Percentiles rank a stretch among this genome's conserved stretches.
These are phyloP conservation scores for Plectosphaerella sp. DNA, from an alignment of 2,329 filamentous ascomycete genomes.

Conservation along the genomic window DNA sequence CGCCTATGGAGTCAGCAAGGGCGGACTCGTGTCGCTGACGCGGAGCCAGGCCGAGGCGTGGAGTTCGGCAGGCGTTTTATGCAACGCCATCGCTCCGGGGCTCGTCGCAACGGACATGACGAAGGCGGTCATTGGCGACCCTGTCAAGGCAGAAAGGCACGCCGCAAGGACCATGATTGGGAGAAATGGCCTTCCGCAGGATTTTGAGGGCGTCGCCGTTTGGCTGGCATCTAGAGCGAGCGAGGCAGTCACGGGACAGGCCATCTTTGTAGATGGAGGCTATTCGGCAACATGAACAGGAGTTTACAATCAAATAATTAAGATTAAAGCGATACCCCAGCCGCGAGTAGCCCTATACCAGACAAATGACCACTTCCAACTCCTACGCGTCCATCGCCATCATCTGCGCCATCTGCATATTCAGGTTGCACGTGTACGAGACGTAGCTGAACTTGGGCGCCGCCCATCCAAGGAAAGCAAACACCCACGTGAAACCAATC, in stretches of 20 bases:
- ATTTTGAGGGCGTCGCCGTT: conserved; percentile 24
- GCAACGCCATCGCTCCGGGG: conserved; percentile 26
- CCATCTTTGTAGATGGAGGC: conserved; percentile 27
- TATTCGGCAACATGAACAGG: conserved; percentile 22
- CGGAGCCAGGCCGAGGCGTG: conserved; percentile 28
- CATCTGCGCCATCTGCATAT: background rate
- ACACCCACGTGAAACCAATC: conserved; percentile 6
- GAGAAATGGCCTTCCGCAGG: conserved; percentile 22
- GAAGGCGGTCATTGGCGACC: conserved; percentile 14
- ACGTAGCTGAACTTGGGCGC: background rate
- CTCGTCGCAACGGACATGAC: conserved; percentile 23
- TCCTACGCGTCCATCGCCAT: background rate
- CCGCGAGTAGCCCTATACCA: too few species aligned
- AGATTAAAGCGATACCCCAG: too few species aligned
- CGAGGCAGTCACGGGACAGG: conserved; percentile 25
- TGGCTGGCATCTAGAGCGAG: conserved; percentile 25
- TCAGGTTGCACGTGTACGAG: background rate
- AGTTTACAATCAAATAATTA: too few species aligned
- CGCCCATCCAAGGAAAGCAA: conserved; percentile 4
- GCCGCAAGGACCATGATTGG: conserved; percentile 22
- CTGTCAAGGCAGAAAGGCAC: conserved; percentile 15
- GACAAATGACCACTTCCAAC: too few species aligned
- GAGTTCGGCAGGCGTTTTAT: conserved; percentile 25
- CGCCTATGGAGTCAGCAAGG: conserved; percentile 26
- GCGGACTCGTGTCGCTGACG: conserved; percentile 23